Percentiles rank a stretch among this genome's conserved stretches.
Conservation (phyloP, 768 basidiomycete species). For the Lactarius evosmus region DNA sequence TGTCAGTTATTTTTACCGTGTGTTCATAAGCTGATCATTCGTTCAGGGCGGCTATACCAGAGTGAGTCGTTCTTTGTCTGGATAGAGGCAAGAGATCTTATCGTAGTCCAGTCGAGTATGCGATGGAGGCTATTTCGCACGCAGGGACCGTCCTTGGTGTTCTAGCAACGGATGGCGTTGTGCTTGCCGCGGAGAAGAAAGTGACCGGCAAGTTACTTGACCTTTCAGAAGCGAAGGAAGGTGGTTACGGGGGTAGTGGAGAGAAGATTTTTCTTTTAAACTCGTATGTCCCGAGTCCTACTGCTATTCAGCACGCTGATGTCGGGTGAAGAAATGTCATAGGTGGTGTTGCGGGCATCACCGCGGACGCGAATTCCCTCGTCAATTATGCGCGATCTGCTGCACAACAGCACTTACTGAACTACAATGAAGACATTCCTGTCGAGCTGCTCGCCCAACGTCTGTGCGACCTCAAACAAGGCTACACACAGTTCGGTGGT, state of each 20-base stretch:
- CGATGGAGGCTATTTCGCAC: constrained; percentile 98
- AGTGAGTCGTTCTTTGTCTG: constrained; percentile 49
- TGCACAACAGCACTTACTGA: constrained; percentile 83
- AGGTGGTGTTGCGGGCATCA: constrained; percentile 91
- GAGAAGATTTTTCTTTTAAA: constrained; percentile 98
- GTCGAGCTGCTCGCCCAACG: constrained; percentile 93
- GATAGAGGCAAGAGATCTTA: constrained; percentile 16
- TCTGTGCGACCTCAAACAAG: constrained; percentile 96
- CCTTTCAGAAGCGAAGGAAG: constrained; percentile 78
- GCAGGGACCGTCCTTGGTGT: constrained; percentile 93
- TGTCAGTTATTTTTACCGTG: constrained; percentile 26
- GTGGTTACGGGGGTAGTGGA: constrained; percentile 90
- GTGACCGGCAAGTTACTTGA: constrained; percentile 97
- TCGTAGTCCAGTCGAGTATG: constrained; percentile 82
- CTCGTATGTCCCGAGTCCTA: constrained; percentile 51
- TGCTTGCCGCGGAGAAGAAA: constrained; percentile 94
- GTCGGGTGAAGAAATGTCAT: constrained; percentile 75
- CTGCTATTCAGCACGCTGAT: background rate
- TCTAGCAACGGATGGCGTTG: constrained; percentile 85
- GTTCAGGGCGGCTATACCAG: constrained; percentile 91
- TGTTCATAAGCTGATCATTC: constrained; percentile 21
- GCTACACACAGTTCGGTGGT: constrained; percentile 96
- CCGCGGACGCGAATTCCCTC: constrained; percentile 96
- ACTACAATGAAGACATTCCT: constrained; percentile 96
- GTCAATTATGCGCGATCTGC: constrained; percentile 91